A percentile compares a stretch with the other conserved stretches of the same genome.
phyloP scores from a whole-genome alignment of 345 rosid species.

The Brassica nigra region DNA sequence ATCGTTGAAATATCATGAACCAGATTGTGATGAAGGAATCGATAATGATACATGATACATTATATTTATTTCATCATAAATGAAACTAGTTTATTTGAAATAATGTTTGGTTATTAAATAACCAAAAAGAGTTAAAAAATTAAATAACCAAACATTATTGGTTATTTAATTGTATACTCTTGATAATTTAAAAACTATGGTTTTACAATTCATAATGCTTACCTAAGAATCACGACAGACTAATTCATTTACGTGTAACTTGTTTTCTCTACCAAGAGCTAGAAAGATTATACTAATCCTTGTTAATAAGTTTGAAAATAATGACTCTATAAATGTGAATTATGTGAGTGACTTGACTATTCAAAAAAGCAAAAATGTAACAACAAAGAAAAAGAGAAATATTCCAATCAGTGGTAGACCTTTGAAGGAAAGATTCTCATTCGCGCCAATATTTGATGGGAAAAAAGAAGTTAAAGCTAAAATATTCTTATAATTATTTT shows the following conservation, averaged over 20 bases:
- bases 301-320: background rate
- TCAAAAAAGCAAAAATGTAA: conserved; percentile 16
- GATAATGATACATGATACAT: background rate
- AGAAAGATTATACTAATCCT: background rate
- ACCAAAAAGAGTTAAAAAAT: too few species aligned
- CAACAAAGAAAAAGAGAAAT: background rate
- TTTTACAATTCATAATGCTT: background rate
- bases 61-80: background rate
- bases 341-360: conserved; percentile 31
- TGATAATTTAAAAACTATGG: background rate
- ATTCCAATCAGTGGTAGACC: conserved; percentile 36
- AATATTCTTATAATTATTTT: conserved; percentile 14
- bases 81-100: background rate
- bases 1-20: too few species aligned
- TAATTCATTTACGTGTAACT: background rate
- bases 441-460: conserved; percentile 26
- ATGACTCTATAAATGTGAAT: conserved; percentile 6
- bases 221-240: background rate
- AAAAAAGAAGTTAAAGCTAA: background rate
- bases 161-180: background rate
- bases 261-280: background rate
- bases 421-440: conserved; percentile 35
- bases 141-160: too few species aligned
- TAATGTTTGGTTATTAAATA: background rate
- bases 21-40: background rate